Percentiles rank a stretch among this genome's conserved stretches.
Conservation (phyloP, 176 grass and related monocot genomes). For the Neostapfia colusana region DNA sequence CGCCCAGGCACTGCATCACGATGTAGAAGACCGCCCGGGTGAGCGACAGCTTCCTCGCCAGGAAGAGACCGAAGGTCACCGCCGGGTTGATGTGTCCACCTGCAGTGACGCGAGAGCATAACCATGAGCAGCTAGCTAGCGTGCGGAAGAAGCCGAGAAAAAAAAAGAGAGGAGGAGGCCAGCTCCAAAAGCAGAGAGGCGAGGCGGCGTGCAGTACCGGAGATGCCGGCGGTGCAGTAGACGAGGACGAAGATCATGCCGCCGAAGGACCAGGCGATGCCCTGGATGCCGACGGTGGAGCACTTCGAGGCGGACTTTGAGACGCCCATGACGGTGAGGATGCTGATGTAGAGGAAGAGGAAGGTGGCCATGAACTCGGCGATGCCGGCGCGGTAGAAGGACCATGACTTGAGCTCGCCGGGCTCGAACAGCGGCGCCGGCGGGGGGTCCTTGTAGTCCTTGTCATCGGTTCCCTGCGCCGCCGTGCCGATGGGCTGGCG, state of each 20-base stretch:
- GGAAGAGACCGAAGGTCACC: constrained; percentile 84
- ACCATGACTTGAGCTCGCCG: constrained; percentile 90
- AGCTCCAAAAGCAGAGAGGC: neutral
- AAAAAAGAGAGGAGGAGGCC: neutral
- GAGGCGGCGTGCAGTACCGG: constrained; percentile 38
- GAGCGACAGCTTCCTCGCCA: constrained; percentile 86
- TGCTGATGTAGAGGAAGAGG: constrained; percentile 94
- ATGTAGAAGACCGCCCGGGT: constrained; percentile 85
- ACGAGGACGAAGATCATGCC: constrained; percentile 98
- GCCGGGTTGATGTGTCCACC: constrained; percentile 96
- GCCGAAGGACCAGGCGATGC: constrained; percentile 92
- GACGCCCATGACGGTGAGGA: constrained; percentile 90
- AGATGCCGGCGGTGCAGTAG: constrained; percentile 97
- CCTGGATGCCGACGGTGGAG: constrained; percentile 79
- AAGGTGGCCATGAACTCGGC: constrained; percentile 95
- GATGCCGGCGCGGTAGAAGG: constrained; percentile 95
- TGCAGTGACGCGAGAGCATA: constrained; percentile 16
- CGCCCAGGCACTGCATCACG: constrained; percentile 87
- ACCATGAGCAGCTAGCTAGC: constrained; percentile 1
- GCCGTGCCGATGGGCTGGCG: constrained; percentile 77
- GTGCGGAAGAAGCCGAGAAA: too few relatives aligned
- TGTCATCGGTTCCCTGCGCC: constrained; percentile 69
- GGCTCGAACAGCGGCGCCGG: constrained; percentile 81
- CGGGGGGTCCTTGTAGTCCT: constrained; percentile 87
- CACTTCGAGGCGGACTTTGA: constrained; percentile 55